Evolutionary conservation across 73 alveolate species (phyloP).

Genomic region (Tetrahymena thermophila): DNA sequence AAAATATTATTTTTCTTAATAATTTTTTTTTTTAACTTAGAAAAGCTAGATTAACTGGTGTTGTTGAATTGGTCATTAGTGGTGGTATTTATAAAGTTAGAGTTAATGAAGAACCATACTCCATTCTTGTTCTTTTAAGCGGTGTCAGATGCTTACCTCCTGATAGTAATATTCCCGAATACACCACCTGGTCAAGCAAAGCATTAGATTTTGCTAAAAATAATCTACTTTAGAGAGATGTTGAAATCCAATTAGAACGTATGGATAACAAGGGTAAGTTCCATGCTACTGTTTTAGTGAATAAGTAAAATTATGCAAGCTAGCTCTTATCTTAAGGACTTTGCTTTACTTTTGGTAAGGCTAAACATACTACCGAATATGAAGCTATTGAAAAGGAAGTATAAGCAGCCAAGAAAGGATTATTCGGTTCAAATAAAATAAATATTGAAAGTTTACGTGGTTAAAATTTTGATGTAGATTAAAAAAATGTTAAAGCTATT

Average conservation of each 20-base stretch:
- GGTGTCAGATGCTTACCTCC: slow-evolving; percentile 81
- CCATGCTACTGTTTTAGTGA: slow-evolving; percentile 73
- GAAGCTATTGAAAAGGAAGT: slow-evolving; percentile 30
- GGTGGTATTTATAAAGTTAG: slow-evolving; percentile 82
- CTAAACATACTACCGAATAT: slow-evolving; percentile 6
- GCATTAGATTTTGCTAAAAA: slow-evolving; percentile 81
- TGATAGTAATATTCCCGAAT: slow-evolving; percentile 84
- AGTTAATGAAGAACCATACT: slow-evolving; percentile 69
- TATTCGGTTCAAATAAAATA: slow-evolving; percentile 23
- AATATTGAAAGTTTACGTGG: slow-evolving; percentile 6
- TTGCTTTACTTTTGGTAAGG: slow-evolving; percentile 49
- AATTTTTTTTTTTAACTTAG: not conserved
- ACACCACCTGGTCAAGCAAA: slow-evolving; percentile 62
- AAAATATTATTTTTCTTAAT: not conserved
- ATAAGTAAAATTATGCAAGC: slow-evolving; percentile 62
- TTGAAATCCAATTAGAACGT: slow-evolving; percentile 62
- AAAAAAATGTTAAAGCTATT: slow-evolving; percentile 25
- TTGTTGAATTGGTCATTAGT: slow-evolving; percentile 82
- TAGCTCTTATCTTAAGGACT: slow-evolving; percentile 70
- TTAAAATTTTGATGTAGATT: slow-evolving; percentile 46
- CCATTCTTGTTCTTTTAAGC: slow-evolving; percentile 63
- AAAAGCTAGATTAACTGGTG: slow-evolving; percentile 60
- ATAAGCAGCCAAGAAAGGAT: slow-evolving; percentile 24
- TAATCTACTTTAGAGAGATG: slow-evolving; percentile 80
- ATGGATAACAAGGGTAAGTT: slow-evolving; percentile 87